A percentile compares a stretch with the other conserved stretches of the same genome.
phyloP scores from a whole-genome alignment of 2,329 filamentous ascomycete species.

The Aspergillus ochraceoroseus region DNA sequence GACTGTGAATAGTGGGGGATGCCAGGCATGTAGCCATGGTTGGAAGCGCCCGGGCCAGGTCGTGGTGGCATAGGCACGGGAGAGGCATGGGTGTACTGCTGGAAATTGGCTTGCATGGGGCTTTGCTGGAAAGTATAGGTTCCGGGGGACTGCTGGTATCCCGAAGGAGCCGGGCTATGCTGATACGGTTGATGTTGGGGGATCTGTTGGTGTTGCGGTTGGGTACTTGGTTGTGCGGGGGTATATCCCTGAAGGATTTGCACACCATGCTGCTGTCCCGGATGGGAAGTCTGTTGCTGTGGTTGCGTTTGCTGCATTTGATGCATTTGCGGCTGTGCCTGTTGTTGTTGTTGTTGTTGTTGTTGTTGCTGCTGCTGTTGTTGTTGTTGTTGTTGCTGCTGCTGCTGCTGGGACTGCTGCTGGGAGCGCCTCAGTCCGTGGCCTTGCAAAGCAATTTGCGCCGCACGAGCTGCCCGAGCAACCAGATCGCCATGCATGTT shows the following conservation, averaged over 20 bases:
- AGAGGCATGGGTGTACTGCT: conserved; percentile 39
- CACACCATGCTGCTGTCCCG: conserved; percentile 28
- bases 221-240: conserved; percentile 29
- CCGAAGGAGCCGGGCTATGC: conserved; percentile 35
- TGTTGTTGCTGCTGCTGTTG: conserved; percentile 19
- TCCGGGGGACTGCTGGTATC: conserved; percentile 33
- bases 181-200: conserved; percentile 32
- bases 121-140: conserved; percentile 40
- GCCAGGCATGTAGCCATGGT: conserved; percentile 44
- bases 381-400: conserved; percentile 31
- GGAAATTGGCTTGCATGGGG: conserved; percentile 39
- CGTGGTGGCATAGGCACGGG: conserved; percentile 29
- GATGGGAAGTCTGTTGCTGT: conserved; percentile 23
- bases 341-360: conserved; percentile 18
- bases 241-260: conserved; percentile 36
- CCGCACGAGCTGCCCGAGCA: conserved; percentile 46
- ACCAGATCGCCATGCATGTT: conserved; percentile 45
- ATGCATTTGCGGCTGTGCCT: conserved; percentile 22
- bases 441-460: conserved; percentile 46
- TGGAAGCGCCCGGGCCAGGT: conserved; percentile 34
- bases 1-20: conserved; percentile 47
- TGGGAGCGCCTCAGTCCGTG: conserved; percentile 38
- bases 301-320: conserved; percentile 26
- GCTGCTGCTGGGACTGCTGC: conserved; percentile 32
- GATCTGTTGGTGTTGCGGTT: conserved; percentile 22